Conservation (phyloP, 306 rosid species). For the cucumber (Cucumis sativus) region Cucumber_9930_V3 NC_026655.2:1615501-1616000, state of each 20-base stretch:
- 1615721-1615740: neutral
- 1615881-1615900: neutral
- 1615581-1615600: slow-evolving; percentile 79
- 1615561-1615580: slow-evolving; percentile 72
- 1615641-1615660: slow-evolving; percentile 7
- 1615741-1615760: slow-evolving; percentile 4
- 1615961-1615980: neutral
- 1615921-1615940: neutral
- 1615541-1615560: slow-evolving; percentile 56
- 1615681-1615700: neutral
- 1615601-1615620: slow-evolving; percentile 73
- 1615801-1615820: neutral
- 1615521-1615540: neutral
- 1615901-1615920: neutral
- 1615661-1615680: neutral
- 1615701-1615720: neutral
- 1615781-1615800: neutral
- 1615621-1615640: slow-evolving; percentile 31
- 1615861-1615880: no score
- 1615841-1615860: neutral
- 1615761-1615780: neutral
- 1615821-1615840: neutral
- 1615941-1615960: neutral
- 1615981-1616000: neutral
- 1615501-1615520: neutral